A percentile compares a stretch with the other conserved stretches of the same genome.
Evolutionary conservation across 2,329 filamentous ascomycete species (phyloP).

Genomic region (Diaporthe nobilis): DNA sequence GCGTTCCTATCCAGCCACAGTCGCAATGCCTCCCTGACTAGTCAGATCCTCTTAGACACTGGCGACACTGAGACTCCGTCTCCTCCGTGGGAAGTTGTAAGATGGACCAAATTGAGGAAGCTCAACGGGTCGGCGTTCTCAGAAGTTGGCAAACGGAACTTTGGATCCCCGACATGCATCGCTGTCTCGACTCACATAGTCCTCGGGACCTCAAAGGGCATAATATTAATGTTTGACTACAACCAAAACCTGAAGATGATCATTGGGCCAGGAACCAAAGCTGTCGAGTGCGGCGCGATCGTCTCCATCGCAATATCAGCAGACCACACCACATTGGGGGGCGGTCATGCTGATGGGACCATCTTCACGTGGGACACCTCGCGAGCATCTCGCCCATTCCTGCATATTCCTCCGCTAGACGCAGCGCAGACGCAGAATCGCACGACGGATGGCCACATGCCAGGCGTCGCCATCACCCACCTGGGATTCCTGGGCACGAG

Average conservation of each 20-base stretch:
- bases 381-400: constrained; percentile 86
- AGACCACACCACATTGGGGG: constrained; percentile 92
- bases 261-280: constrained; percentile 93
- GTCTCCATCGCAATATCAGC: constrained; percentile 92
- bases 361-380: constrained; percentile 98
- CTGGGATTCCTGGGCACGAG: constrained; percentile 95
- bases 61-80: constrained; percentile 79
- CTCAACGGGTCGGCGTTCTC: constrained; percentile 92
- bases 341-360: constrained; percentile 88
- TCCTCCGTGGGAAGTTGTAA: constrained; percentile 95
- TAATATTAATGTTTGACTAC: constrained; percentile 97
- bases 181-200: constrained; percentile 90
- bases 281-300: constrained; percentile 89
- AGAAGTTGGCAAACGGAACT: constrained; percentile 91
- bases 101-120: constrained; percentile 95
- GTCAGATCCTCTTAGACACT: constrained; percentile 74
- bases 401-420: constrained; percentile 86
- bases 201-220: constrained; percentile 92
- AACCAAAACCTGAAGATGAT: constrained; percentile 95
- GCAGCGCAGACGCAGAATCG: constrained; percentile 74
- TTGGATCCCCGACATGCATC: constrained; percentile 91
- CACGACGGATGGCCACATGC: constrained; percentile 85
- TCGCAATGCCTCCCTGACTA: constrained; percentile 83
- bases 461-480: constrained; percentile 84
- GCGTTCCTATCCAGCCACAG: constrained; percentile 84